Evolutionary conservation across 164 flowering plant genomes (phyloP), one percentile per base, ranked within the genome.

Genomic region (Chimonanthus praecox): DNA sequence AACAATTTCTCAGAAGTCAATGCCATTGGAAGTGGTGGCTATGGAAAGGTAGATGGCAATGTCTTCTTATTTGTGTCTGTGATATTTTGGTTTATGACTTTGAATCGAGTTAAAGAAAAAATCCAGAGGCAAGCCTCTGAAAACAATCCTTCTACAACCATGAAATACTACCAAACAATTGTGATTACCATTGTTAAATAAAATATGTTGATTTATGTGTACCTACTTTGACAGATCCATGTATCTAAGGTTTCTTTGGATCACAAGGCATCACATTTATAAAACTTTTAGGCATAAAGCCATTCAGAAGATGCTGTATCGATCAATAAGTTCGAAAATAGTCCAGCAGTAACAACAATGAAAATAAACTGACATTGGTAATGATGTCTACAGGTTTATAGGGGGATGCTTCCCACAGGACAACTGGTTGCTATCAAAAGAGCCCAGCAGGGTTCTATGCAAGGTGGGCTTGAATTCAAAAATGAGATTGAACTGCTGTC

Each of bases 401-500:
- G 78, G 75, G 94, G 94, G 69, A 73, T 82, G 48, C 82, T 89
- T 44, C 51, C 88, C 20, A 85, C 78, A 64, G 88, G 89, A 60
- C 81, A 81, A 78, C 75, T 82, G 33, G 80, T 88, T 69, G 94
- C 94, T 43, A 84, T 88, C 80, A 89, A 89, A 84, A 83, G 91
- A 80, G 91, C 91, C 69, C 88, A 87, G 80, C 88, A 84, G 78
- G 89, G 90, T 79, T 88, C 91, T 4, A 84, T 77, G 85, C 94
- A 89, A 66, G 94, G 94, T 7, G 94, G 85, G 18, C 83, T 72
- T n/a, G 94, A 89, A 80, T 89, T 89, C 83, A 89, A 85, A 76
- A 89, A 81, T 51, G 94, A 89, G 76, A 89, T 89, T 33, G 91
- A 89, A 76, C 71, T 89, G 85, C 86, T 89, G 47, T 88, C 94